Conservation (phyloP, 768 basidiomycete species). For the Punctularia strigosozonata region DNA sequence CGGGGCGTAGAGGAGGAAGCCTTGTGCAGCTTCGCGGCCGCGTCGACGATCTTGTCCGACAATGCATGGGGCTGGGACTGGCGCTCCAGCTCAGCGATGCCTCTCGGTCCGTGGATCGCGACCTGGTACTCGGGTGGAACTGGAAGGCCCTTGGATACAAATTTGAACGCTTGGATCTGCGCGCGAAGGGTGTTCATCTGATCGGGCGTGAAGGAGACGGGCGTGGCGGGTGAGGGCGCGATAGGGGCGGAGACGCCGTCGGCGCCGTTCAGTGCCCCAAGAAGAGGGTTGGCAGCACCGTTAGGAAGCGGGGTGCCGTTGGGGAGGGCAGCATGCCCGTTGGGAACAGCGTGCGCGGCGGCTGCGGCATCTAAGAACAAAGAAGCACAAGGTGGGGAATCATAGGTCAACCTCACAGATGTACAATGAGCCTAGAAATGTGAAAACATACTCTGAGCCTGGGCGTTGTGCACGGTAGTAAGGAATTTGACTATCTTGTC, state of each 20-base stretch:
- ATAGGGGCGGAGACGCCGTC: conserved; percentile 38
- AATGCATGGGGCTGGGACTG: conserved; percentile 49
- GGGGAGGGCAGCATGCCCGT: conserved; percentile 17
- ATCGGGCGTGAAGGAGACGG: conserved; percentile 67
- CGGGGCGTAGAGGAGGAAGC: not conserved
- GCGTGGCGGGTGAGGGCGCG: conserved; percentile 52
- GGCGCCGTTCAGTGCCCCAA: too few relatives aligned
- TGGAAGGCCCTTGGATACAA: conserved; percentile 50
- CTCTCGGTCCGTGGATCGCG: conserved; percentile 55
- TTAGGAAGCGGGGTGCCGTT: conserved; percentile 24
- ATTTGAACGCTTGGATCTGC: conserved; percentile 76
- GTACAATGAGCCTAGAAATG: not conserved
- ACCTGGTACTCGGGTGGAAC: conserved; percentile 62
- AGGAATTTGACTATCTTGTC: conserved; percentile 28
- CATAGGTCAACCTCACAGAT: too few relatives aligned
- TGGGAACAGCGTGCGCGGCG: conserved; percentile 5
- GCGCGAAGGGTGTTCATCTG: conserved; percentile 69
- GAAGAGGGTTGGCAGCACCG: conserved; percentile 11
- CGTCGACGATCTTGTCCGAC: conserved; percentile 55
- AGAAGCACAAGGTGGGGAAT: too few relatives aligned
- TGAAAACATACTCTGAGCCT: conserved; percentile 28
- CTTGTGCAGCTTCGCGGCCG: conserved; percentile 64
- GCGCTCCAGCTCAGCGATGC: conserved; percentile 53
- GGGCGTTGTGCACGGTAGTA: conserved; percentile 16
- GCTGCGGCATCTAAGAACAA: too few relatives aligned